Conservation (phyloP, 768 basidiomycete species). For the Tylopilus cervinicoccineus region DNA sequence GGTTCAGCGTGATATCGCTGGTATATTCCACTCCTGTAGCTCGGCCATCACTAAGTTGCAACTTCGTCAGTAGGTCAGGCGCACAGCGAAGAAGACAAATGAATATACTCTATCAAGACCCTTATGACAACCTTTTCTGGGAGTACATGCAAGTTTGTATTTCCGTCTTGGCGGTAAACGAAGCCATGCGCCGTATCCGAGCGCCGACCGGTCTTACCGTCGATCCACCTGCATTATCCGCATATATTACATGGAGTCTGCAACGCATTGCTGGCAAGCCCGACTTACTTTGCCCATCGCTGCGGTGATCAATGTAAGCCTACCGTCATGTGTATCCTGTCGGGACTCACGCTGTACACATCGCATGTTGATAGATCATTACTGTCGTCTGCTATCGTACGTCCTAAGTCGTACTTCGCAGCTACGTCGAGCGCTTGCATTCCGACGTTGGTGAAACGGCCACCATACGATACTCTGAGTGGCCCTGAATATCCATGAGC, state of each 20-base stretch:
- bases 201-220: constrained; percentile 46
- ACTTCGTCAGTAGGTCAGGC: neutral
- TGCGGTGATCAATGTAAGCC: neutral
- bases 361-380: constrained; percentile 43
- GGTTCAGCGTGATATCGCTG: constrained; percentile 25
- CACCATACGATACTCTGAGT: neutral
- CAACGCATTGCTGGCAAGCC: neutral
- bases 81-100: neutral
- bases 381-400: constrained; percentile 35
- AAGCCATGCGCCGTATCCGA: constrained; percentile 54
- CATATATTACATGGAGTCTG: neutral
- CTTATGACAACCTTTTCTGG: constrained; percentile 42
- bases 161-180: constrained; percentile 44
- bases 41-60: constrained; percentile 20
- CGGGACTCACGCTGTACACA: constrained; percentile 43
- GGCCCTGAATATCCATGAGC: neutral
- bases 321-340: neutral
- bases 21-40: constrained; percentile 52
- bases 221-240: constrained; percentile 45
- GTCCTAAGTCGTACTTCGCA: constrained; percentile 41
- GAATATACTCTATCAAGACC: constrained; percentile 45
- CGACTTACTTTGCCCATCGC: constrained; percentile 10
- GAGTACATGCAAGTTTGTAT: constrained; percentile 41
- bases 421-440: constrained; percentile 46
- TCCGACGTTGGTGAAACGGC: constrained; percentile 32